Percentiles rank a stretch among this genome's conserved stretches.
Evolutionary conservation across 2,329 filamentous ascomycete genomes (phyloP).

Genomic region (Pseudocercospora macadamiae): DNA sequence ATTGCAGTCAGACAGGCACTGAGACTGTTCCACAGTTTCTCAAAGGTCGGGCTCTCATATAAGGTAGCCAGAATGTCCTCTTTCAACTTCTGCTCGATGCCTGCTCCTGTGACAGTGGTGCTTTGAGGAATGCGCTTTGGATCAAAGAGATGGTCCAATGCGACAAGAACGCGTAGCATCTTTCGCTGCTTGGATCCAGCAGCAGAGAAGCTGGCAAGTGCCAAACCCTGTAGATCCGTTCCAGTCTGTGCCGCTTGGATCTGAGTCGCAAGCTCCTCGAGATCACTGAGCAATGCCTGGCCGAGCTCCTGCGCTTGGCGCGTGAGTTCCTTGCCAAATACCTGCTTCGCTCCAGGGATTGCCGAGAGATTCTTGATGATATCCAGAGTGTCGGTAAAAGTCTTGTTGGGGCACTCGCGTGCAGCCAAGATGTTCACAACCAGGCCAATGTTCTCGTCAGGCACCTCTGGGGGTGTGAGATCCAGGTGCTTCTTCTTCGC

Average conservation of each 20-base stretch:
- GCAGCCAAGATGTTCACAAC: constrained; percentile 97
- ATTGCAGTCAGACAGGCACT: constrained; percentile 88
- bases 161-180: constrained; percentile 85
- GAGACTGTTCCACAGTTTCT: constrained; percentile 86
- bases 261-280: constrained; percentile 81
- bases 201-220: constrained; percentile 92
- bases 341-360: constrained; percentile 84
- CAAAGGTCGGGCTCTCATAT: constrained; percentile 89
- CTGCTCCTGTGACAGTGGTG: constrained; percentile 22
- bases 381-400: constrained; percentile 94
- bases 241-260: constrained; percentile 85
- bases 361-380: constrained; percentile 98
- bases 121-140: constrained; percentile 59
- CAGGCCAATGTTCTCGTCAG: constrained; percentile 83
- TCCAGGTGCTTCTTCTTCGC: constrained; percentile 63
- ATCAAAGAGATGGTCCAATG: constrained; percentile 93
- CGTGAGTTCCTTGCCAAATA: constrained; percentile 92
- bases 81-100: constrained; percentile 65
- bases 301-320: constrained; percentile 83
- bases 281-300: constrained; percentile 79
- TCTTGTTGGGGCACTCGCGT: constrained; percentile 94
- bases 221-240: constrained; percentile 93
- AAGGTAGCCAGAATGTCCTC: constrained; percentile 83
- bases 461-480: constrained; percentile 80
- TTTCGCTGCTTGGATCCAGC: constrained; percentile 97